phyloP scores from a whole-genome alignment of 2,329 filamentous ascomycete species.

The Mollisia scopiformis region DNA sequence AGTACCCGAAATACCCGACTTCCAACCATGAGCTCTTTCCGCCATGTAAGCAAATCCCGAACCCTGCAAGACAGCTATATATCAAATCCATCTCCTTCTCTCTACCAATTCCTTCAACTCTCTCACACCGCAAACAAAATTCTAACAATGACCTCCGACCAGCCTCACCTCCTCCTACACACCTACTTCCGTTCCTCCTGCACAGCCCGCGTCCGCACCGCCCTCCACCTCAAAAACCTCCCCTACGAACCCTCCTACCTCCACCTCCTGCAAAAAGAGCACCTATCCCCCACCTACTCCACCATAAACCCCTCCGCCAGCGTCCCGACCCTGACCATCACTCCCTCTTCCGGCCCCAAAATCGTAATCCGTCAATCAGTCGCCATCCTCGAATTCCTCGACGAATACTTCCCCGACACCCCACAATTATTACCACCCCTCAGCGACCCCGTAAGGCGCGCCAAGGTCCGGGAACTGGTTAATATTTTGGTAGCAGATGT shows the following conservation, averaged over 20 bases:
- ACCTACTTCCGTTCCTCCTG: constrained; percentile 67
- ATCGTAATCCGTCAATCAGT: constrained; percentile 58
- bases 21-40: not conserved
- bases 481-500: constrained; percentile 58
- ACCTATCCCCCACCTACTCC: constrained; percentile 48
- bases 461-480: constrained; percentile 55
- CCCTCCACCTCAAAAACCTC: constrained; percentile 57
- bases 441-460: constrained; percentile 45
- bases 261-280: constrained; percentile 58
- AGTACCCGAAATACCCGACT: not conserved
- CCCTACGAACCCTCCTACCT: constrained; percentile 49
- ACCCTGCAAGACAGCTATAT: not conserved
- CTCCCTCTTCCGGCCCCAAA: constrained; percentile 5
- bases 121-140: not conserved
- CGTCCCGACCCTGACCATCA: constrained; percentile 55
- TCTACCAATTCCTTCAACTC: no score
- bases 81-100: not conserved
- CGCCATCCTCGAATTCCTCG: constrained; percentile 64
- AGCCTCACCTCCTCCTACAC: constrained; percentile 45
- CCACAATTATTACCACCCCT: constrained; percentile 49
- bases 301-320: constrained; percentile 54
- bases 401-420: constrained; percentile 51
- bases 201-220: constrained; percentile 63
- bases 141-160: not conserved
- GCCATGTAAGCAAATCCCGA: not conserved